phyloP scores from a whole-genome alignment of 2,329 filamentous ascomycete species.

The Scytalidium lignicola region DNA sequence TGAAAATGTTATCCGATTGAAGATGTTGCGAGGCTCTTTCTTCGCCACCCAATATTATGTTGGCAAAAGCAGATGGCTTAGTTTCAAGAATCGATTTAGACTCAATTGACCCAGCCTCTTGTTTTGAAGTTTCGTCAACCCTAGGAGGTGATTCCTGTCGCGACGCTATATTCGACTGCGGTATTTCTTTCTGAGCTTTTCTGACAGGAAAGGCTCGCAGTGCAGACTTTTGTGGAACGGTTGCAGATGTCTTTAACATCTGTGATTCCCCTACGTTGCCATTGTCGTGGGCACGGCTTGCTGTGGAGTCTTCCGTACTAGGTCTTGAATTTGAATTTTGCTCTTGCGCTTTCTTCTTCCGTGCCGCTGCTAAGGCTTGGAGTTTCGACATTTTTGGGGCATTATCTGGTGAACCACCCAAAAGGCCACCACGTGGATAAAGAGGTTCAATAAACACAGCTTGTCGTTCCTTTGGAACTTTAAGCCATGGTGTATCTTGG shows the following conservation, averaged over 20 bases:
- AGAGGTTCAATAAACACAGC: conserved; percentile 59
- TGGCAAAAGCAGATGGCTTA: conserved; percentile 33
- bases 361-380: conserved; percentile 79
- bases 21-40: conserved; percentile 8
- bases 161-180: conserved; percentile 20
- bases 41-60: conserved; percentile 36
- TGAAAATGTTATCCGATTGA: conserved; percentile 22
- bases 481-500: conserved; percentile 78
- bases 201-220: conserved; percentile 22
- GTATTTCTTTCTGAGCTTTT: conserved; percentile 27
- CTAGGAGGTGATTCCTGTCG: conserved; percentile 9
- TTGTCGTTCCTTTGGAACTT: conserved; percentile 60
- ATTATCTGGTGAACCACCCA: conserved; percentile 67
- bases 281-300: conserved; percentile 12
- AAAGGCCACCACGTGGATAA: conserved; percentile 58
- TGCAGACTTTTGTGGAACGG: conserved; percentile 5
- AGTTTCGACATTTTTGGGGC: conserved; percentile 80
- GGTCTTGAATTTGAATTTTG: conserved; percentile 32
- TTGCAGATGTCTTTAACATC: not conserved
- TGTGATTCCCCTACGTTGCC: not conserved
- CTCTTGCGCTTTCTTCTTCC: conserved; percentile 75
- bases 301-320: conserved; percentile 22
- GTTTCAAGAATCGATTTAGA: conserved; percentile 12
- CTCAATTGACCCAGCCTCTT: not conserved
- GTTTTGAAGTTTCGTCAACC: conserved; percentile 5